Base-by-base conservation (phyloP, 176 grass and related monocot species). In the Elaeis guineensis region DNA sequence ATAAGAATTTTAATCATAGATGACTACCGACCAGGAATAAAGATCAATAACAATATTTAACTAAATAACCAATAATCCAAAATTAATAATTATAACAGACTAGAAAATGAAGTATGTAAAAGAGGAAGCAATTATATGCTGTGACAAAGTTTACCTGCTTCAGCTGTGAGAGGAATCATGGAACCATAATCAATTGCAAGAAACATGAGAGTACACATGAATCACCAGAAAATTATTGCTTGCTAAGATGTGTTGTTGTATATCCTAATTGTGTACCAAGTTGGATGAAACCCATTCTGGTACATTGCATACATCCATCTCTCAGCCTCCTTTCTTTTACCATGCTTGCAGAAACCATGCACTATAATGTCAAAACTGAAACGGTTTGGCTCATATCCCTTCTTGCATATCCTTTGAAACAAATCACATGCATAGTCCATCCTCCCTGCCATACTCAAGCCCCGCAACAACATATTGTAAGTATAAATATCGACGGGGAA, bases 341-440 rank as follows among this genome's bases (percentile, higher is more conserved):
- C 79, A 55, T 71, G 64, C 53, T 80, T 97, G 74, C 93, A 97
- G 75, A 85, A 92, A 30, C 87, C 87, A 51, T 89, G 78, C 57
- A 97, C 67, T 71, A 97, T 88, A 79, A 82, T 89, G 61, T 97
- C 87, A 58, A 85, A 92, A 71, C 77, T 91, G 79, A 76, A 97
- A 54, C 81, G 72, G 68, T 97, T 97, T 59, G 93, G 93, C 65
- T 63, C 21, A 54, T 85, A 97, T 16, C 87, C 93, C 75, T 85
- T 88, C 50, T 62, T 69, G 68, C 57, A 78, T 56, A 97, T 67
- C 64, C 59, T 97, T 55, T 92, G 62, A 25, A 83, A 91, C 75
- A 92, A 64, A 24, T 80, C 69, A 71, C 67, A 61, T 44, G 93
- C 93, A 78, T 75, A 77, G 61, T 92, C 93, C 87, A 97, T 91